Percentiles rank a stretch among this genome's conserved stretches.
These are phyloP conservation scores for Sphaceloma murrayae DNA, from an alignment of 2,329 filamentous ascomycete species.

Conservation along the genomic window DNA sequence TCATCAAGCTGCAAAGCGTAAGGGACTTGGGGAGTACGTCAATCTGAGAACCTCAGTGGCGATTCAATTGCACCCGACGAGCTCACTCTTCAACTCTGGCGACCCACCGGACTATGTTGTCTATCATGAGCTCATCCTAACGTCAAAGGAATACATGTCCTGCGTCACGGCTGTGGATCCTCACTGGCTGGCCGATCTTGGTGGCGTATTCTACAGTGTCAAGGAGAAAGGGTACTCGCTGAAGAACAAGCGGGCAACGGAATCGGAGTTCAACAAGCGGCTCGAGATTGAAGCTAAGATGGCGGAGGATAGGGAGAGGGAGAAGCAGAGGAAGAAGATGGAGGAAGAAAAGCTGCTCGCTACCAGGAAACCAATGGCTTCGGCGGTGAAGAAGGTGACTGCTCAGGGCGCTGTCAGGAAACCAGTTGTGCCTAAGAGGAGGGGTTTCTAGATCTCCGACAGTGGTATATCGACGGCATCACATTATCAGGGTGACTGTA, in stretches of 20 bases:
- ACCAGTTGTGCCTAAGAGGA: constrained; percentile 23
- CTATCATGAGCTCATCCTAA: constrained; percentile 96
- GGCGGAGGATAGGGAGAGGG: constrained; percentile 68
- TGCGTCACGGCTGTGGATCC: constrained; percentile 94
- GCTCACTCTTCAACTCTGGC: constrained; percentile 81
- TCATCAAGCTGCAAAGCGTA: constrained; percentile 91
- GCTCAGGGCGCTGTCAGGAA: constrained; percentile 34
- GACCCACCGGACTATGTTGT: constrained; percentile 95
- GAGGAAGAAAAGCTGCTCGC: constrained; percentile 28
- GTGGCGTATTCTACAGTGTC: constrained; percentile 92
- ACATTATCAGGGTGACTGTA: no score
- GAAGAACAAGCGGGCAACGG: constrained; percentile 74
- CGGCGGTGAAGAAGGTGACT: constrained; percentile 28
- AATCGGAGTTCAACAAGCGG: constrained; percentile 83
- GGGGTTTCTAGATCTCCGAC: constrained; percentile 17
- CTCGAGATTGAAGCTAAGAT: constrained; percentile 92
- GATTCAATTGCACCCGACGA: constrained; percentile 89
- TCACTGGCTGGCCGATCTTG: constrained; percentile 92
- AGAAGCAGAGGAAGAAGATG: constrained; percentile 44
- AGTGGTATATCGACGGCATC: no score
- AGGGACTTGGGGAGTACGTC: constrained; percentile 94
- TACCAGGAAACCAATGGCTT: constrained; percentile 23
- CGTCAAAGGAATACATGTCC: constrained; percentile 95
- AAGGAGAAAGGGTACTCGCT: constrained; percentile 96
- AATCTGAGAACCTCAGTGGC: constrained; percentile 91